Evolutionary conservation across 2,329 filamentous ascomycete genomes (phyloP).

Genomic region (Fusarium pseudonygamai): DNA sequence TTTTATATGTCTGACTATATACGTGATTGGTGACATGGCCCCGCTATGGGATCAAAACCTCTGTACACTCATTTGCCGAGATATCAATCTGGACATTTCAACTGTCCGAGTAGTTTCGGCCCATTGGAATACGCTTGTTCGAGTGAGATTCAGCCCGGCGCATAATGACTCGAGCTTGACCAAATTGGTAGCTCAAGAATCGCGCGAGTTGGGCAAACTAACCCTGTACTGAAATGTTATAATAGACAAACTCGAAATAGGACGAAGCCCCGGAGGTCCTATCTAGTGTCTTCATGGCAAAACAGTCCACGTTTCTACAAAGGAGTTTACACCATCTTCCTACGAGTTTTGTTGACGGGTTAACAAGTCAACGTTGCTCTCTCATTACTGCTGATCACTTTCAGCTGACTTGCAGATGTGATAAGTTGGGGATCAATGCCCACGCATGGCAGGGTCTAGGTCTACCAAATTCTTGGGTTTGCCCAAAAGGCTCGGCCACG

Average conservation of each 20-base stretch:
- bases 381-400: background rate
- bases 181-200: background rate
- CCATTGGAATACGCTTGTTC: background rate
- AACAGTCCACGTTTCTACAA: background rate
- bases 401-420: conserved; percentile 10
- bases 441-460: background rate
- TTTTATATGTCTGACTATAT: background rate
- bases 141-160: background rate
- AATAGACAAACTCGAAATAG: background rate
- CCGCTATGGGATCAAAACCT: background rate
- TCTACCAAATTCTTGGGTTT: background rate
- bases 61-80: background rate
- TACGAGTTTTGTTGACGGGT: background rate
- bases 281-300: background rate
- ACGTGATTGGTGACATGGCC: background rate
- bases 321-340: background rate
- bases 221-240: background rate
- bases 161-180: background rate
- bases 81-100: background rate
- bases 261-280: background rate
- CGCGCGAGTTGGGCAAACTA: background rate
- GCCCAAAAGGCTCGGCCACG: background rate
- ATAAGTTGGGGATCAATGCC: conserved; percentile 8
- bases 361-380: background rate
- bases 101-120: background rate